Percentiles rank a stretch among this genome's conserved stretches.
These are phyloP conservation scores for Ajuga chamaepitys DNA, from an alignment of 257 asterid species.

Conservation along the genomic window DNA sequence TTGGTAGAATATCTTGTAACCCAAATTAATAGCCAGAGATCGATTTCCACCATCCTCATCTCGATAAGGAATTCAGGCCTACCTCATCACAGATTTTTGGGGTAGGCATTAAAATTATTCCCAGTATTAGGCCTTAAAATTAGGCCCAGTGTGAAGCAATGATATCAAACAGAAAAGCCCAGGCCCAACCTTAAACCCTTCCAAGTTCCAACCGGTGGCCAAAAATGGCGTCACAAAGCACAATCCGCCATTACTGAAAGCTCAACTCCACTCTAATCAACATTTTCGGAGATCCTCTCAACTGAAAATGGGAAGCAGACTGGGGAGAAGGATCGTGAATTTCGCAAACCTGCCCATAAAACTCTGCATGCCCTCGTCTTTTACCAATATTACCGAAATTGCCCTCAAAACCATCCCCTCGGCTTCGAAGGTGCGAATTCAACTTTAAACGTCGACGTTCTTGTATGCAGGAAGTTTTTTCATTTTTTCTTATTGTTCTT, in stretches of 20 bases:
- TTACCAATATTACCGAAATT: conserved; percentile 73
- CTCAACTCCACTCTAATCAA: background rate
- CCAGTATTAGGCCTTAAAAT: too few species aligned
- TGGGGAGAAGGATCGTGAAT: conserved; percentile 75
- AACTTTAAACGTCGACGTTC: background rate
- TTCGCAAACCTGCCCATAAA: conserved; percentile 83
- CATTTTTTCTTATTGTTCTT: background rate
- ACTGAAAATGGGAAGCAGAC: conserved; percentile 53
- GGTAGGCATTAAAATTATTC: too few species aligned
- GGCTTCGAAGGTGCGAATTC: conserved; percentile 64
- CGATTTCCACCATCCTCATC: too few species aligned
- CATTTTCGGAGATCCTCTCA: background rate
- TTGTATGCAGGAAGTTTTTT: background rate
- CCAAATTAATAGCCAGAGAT: too few species aligned
- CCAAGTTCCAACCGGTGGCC: background rate
- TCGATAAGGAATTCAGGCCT: too few species aligned
- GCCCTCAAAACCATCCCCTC: conserved; percentile 95
- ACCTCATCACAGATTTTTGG: too few species aligned
- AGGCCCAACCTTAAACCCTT: conserved; percentile 17
- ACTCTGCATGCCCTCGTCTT: conserved; percentile 83
- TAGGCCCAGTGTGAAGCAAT: too few species aligned
- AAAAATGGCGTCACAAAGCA: background rate
- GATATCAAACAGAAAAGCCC: background rate
- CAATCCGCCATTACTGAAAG: conserved; percentile 25
- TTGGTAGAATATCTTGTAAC: too few species aligned